phyloP scores from a whole-genome alignment of 306 rosid species.

The Cicer arietinum region DNA sequence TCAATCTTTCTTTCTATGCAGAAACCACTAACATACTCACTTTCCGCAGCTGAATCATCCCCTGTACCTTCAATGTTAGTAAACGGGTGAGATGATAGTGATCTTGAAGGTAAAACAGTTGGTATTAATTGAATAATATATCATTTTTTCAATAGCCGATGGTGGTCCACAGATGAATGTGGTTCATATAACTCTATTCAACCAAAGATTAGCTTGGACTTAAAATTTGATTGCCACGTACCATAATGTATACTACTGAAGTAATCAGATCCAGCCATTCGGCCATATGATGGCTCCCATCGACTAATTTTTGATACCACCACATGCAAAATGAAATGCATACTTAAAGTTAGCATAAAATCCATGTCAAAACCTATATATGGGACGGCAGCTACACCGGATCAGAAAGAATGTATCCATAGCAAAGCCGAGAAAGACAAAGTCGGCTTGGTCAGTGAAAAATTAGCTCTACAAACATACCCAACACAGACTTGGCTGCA shows the following conservation, averaged over 20 bases:
- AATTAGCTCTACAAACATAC: constrained; percentile 18
- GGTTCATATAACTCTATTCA: constrained; percentile 23
- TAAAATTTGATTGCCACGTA: constrained; percentile 51
- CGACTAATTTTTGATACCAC: constrained; percentile 60
- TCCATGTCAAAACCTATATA: constrained; percentile 36
- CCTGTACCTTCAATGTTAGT: constrained; percentile 60
- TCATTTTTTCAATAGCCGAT: constrained; percentile 16
- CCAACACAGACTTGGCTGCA: neutral
- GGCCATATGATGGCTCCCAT: constrained; percentile 88
- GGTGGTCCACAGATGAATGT: constrained; percentile 14
- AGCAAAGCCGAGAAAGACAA: constrained; percentile 26
- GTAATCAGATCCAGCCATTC: constrained; percentile 87
- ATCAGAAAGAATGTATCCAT: constrained; percentile 30
- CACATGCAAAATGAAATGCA: constrained; percentile 49
- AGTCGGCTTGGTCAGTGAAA: constrained; percentile 23
- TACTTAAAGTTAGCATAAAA: constrained; percentile 42
- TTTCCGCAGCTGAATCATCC: constrained; percentile 80
- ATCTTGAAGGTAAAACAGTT: constrained; percentile 28
- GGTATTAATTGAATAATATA: constrained; percentile 11
- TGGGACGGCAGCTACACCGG: constrained; percentile 23
- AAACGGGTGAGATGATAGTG: constrained; percentile 38
- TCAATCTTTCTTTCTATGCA: constrained; percentile 86
- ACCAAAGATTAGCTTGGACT: constrained; percentile 37
- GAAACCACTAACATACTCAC: constrained; percentile 64
- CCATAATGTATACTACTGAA: constrained; percentile 74